phyloP scores from a whole-genome alignment of 257 asterid species.

The Plantago major region DNA sequence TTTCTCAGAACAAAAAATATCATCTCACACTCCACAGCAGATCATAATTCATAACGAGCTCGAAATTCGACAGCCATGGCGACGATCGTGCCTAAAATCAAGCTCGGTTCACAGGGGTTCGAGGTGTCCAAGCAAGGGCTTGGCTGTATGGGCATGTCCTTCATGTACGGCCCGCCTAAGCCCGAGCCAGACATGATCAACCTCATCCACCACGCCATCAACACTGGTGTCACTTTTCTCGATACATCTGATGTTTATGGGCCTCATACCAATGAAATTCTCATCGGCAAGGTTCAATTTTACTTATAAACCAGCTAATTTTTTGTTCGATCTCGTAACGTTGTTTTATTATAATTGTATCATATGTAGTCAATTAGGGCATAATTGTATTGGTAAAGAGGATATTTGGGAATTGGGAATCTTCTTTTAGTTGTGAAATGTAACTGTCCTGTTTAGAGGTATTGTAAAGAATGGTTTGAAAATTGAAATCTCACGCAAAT shows the following conservation, averaged over 20 bases:
- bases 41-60: too few species aligned
- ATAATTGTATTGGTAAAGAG: too few species aligned
- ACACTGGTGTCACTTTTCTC: conserved; percentile 27
- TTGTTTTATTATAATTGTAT: too few species aligned
- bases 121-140: conserved; percentile 32
- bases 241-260: conserved; percentile 34
- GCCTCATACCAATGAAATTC: conserved; percentile 29
- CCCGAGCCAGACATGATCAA: conserved; percentile 30
- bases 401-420: too few species aligned
- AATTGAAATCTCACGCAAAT: too few species aligned
- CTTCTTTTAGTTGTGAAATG: too few species aligned
- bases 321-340: too few species aligned
- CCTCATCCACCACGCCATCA: conserved; percentile 29
- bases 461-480: too few species aligned
- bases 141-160: conserved; percentile 36
- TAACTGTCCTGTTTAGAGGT: too few species aligned
- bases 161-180: conserved; percentile 35
- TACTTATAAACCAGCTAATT: too few species aligned
- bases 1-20: not conserved
- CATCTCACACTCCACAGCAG: not conserved
- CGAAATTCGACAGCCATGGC: not conserved
- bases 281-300: conserved; percentile 19
- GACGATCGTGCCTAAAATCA: conserved; percentile 24
- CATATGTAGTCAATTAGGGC: too few species aligned
- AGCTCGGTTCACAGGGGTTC: conserved; percentile 31